Evolutionary conservation across 805 yeast genomes (phyloP).

Genomic region (Ascoidea rubescens): DNA sequence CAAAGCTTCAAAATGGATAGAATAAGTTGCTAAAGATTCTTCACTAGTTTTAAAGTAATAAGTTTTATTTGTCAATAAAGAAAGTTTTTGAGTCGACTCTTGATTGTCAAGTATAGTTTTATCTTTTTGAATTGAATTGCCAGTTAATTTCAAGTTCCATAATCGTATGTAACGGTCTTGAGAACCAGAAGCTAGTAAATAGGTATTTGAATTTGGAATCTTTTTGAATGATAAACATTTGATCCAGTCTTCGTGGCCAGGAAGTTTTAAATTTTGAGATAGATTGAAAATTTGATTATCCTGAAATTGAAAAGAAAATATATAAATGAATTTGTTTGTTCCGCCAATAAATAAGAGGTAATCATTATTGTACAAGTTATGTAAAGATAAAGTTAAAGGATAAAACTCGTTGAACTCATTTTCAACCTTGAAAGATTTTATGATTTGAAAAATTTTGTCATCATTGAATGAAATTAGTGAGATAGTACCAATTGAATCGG

Average conservation of each 20-base stretch:
- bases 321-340: conserved; percentile 37
- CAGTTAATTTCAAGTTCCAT: conserved; percentile 63
- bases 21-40: conserved; percentile 24
- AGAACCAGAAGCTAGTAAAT: conserved; percentile 74
- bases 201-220: conserved; percentile 32
- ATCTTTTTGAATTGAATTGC: conserved; percentile 27
- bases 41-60: conserved; percentile 35
- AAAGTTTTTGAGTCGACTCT: conserved; percentile 24
- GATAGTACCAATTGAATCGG: conserved; percentile 49
- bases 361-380: conserved; percentile 13
- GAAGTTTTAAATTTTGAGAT: conserved; percentile 35
- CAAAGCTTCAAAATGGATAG: conserved; percentile 78
- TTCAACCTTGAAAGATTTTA: conserved; percentile 14
- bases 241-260: conserved; percentile 97
- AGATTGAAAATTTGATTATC: conserved; percentile 13
- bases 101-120: conserved; percentile 26
- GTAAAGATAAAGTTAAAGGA: conserved; percentile 22
- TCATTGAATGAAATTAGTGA: conserved; percentile 31
- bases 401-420: conserved; percentile 30
- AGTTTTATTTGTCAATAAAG: conserved; percentile 56
- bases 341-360: conserved; percentile 62
- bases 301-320: conserved; percentile 29
- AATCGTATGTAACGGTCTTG: conserved; percentile 86
- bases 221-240: conserved; percentile 52
- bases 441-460: conserved; percentile 11